These are phyloP conservation scores for Pogostemon cablin DNA, from an alignment of 257 asterid species.

Conservation along the genomic window DNA sequence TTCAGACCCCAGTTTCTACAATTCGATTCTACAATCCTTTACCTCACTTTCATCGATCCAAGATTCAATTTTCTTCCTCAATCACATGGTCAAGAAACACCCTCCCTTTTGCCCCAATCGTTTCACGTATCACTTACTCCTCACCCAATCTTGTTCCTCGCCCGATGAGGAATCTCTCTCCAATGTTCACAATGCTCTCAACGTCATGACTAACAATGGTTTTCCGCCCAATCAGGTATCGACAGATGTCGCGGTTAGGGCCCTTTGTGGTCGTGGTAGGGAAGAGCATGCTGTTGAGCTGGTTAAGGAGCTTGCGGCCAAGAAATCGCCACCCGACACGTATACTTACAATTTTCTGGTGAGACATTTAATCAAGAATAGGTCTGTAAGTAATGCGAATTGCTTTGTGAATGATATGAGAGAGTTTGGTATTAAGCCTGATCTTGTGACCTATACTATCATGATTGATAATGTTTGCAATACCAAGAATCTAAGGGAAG, in stretches of 20 bases:
- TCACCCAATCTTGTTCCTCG: constrained; percentile 63
- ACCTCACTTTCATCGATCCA: constrained; percentile 63
- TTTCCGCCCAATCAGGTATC: constrained; percentile 72
- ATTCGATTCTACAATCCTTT: constrained; percentile 68
- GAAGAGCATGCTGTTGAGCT: constrained; percentile 80
- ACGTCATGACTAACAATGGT: constrained; percentile 65
- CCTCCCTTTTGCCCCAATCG: constrained; percentile 80
- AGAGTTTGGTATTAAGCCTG: constrained; percentile 72
- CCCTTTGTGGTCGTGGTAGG: constrained; percentile 73
- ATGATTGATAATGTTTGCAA: constrained; percentile 97
- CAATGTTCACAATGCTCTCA: constrained; percentile 62
- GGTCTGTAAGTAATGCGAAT: constrained; percentile 59
- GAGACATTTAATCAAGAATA: constrained; percentile 68
- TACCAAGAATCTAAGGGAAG: constrained; percentile 86
- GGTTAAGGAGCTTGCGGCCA: constrained; percentile 64
- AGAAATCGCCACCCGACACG: constrained; percentile 61
- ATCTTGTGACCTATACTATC: constrained; percentile 87
- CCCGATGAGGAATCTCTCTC: constrained; percentile 51
- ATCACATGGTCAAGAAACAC: constrained; percentile 75
- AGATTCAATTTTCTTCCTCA: constrained; percentile 76
- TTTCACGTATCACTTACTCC: constrained; percentile 66
- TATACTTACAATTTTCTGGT: constrained; percentile 81
- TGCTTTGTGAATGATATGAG: constrained; percentile 70
- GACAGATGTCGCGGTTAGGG: constrained; percentile 66
- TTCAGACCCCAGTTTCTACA: constrained; percentile 59